phyloP scores from a whole-genome alignment of 164 flowering plant genomes.

The Houttuynia cordata region DNA sequence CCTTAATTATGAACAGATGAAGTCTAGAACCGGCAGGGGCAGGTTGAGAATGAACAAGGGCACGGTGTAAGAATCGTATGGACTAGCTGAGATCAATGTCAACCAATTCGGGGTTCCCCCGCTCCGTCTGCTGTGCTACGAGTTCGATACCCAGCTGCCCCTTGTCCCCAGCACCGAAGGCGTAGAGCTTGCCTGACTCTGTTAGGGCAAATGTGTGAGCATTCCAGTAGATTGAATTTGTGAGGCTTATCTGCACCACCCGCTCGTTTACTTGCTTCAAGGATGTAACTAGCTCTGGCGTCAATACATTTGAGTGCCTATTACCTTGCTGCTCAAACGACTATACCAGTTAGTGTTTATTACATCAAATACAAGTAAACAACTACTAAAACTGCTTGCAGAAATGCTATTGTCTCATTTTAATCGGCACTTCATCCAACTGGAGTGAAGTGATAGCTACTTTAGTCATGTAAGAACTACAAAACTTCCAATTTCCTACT shows the following conservation, averaged over 20 bases:
- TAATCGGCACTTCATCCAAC: too few relatives aligned
- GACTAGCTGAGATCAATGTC: slow-evolving; percentile 58
- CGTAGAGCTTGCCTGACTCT: slow-evolving; percentile 77
- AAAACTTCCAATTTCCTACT: too few relatives aligned
- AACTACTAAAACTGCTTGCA: too few relatives aligned
- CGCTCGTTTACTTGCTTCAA: slow-evolving; percentile 61
- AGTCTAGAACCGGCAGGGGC: background rate
- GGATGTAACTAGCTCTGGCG: slow-evolving; percentile 77
- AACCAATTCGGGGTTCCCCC: slow-evolving; percentile 68
- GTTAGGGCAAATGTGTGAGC: slow-evolving; percentile 96
- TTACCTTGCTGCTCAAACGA: slow-evolving; percentile 32
- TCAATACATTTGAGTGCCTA: slow-evolving; percentile 55
- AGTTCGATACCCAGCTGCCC: slow-evolving; percentile 88
- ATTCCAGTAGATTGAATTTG: slow-evolving; percentile 82
- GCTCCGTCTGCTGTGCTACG: slow-evolving; percentile 44
- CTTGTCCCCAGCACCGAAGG: slow-evolving; percentile 88
- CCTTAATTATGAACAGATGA: slow-evolving; percentile 4
- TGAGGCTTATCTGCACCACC: slow-evolving; percentile 88
- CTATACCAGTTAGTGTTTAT: background rate
- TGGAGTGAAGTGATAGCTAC: too few relatives aligned
- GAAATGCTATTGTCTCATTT: too few relatives aligned
- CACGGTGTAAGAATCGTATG: background rate
- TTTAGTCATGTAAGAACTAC: too few relatives aligned
- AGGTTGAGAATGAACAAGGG: slow-evolving; percentile 8
- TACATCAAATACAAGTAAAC: too few relatives aligned